phyloP scores from a whole-genome alignment of 257 asterid genomes.

The Coffea eugenioides region DNA sequence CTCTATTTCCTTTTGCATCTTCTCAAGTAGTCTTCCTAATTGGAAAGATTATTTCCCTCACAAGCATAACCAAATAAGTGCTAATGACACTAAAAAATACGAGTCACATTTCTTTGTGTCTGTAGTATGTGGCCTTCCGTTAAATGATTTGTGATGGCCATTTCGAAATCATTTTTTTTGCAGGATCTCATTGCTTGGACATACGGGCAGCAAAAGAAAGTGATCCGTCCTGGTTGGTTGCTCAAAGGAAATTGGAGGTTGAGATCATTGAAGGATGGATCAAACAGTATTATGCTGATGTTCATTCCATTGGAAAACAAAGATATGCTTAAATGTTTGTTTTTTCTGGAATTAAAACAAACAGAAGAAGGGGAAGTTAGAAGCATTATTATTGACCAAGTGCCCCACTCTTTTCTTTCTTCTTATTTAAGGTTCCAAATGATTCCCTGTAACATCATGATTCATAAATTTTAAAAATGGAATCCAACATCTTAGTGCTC shows the following conservation, averaged over 20 bases:
- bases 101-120: too few relatives aligned
- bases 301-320: conserved; percentile 9
- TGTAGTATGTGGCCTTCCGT: too few relatives aligned
- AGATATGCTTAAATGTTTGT: background rate
- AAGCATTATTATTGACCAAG: background rate
- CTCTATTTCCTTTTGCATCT: background rate
- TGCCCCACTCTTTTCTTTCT: background rate
- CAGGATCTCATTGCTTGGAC: conserved; percentile 75
- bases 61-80: background rate
- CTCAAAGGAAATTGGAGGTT: conserved; percentile 48
- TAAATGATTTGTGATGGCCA: background rate
- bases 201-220: conserved; percentile 23
- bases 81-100: background rate
- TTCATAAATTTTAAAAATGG: background rate
- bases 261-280: conserved; percentile 34
- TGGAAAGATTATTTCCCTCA: background rate
- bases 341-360: too few relatives aligned
- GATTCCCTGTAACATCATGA: too few relatives aligned
- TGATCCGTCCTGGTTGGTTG: conserved; percentile 65
- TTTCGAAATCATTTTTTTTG: background rate
- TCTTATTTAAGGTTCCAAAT: too few relatives aligned
- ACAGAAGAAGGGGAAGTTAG: too few relatives aligned
- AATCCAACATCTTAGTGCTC: too few relatives aligned
- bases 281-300: conserved; percentile 28
- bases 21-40: background rate